phyloP scores from a whole-genome alignment of 306 rosid genomes.

The Cucurbita maxima region DNA sequence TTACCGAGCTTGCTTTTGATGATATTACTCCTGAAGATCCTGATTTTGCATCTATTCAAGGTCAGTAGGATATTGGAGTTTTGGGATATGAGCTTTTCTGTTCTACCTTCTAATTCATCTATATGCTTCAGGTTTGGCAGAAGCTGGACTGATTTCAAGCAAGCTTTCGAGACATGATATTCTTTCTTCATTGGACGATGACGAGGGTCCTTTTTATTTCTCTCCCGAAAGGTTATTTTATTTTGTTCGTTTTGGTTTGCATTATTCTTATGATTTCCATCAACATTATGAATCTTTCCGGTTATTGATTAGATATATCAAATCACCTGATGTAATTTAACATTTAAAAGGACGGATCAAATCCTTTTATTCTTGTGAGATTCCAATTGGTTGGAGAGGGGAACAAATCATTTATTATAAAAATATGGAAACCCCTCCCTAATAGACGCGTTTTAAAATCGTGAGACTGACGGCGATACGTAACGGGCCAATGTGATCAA shows the following conservation, averaged over 20 bases:
- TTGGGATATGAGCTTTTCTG: neutral
- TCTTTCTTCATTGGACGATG: conserved; percentile 47
- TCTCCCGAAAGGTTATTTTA: conserved; percentile 56
- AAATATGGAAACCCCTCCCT: too few relatives aligned
- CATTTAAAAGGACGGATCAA: neutral
- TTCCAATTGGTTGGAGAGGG: too few relatives aligned
- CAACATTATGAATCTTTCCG: neutral
- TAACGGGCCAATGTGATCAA: too few relatives aligned
- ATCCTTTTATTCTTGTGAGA: too few relatives aligned
- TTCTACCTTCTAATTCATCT: conserved; percentile 6
- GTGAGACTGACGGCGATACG: too few relatives aligned
- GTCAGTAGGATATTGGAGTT: conserved; percentile 25
- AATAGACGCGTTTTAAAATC: too few relatives aligned
- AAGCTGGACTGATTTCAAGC: conserved; percentile 94
- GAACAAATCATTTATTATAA: too few relatives aligned
- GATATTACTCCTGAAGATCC: conserved; percentile 80
- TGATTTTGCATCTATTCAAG: conserved; percentile 93
- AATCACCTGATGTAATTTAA: neutral
- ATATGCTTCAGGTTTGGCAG: conserved; percentile 76
- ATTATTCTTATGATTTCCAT: neutral
- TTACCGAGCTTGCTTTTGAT: conserved; percentile 87
- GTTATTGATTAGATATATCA: neutral
- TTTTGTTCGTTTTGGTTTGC: neutral
- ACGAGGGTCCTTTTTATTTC: conserved; percentile 46
- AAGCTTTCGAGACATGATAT: conserved; percentile 70